Evolutionary conservation across 1,139 yeast species (phyloP).

Genomic region (Candida albicans): DNA sequence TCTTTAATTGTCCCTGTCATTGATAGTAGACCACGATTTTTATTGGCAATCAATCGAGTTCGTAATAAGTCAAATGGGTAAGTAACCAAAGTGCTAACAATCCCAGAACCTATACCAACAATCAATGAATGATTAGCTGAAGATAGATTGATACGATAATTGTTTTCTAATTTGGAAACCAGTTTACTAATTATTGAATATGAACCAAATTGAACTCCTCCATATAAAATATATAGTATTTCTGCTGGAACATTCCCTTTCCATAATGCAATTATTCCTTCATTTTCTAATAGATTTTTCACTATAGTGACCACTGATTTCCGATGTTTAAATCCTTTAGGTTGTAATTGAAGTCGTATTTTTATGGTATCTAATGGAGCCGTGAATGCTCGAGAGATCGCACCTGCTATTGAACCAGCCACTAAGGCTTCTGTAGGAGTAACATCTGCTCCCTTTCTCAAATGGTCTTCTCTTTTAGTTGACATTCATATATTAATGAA

Average conservation of each 20-base stretch:
- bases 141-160: conserved; percentile 24
- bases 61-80: conserved; percentile 88
- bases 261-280: conserved; percentile 66
- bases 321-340: conserved; percentile 13
- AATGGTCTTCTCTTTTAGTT: conserved; percentile 44
- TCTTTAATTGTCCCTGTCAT: conserved; percentile 40
- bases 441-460: conserved; percentile 51
- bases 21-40: conserved; percentile 42
- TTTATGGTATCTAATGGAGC: conserved; percentile 92
- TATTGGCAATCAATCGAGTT: conserved; percentile 74
- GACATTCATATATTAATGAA: conserved; percentile 12
- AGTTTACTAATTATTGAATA: conserved; percentile 56
- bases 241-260: conserved; percentile 96
- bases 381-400: conserved; percentile 65
- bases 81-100: conserved; percentile 66
- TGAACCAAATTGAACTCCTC: conserved; percentile 80
- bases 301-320: conserved; percentile 20
- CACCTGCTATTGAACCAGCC: conserved; percentile 77
- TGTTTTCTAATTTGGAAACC: conserved; percentile 32
- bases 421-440: conserved; percentile 45
- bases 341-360: conserved; percentile 71
- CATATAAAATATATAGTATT: conserved; percentile 77
- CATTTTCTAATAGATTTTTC: conserved; percentile 27
- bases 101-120: conserved; percentile 79
- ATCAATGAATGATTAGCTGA: conserved; percentile 52